Percentiles rank a stretch among this genome's conserved stretches.
These are phyloP conservation scores for Umbellularia californica DNA, from an alignment of 164 flowering plant genomes.

Conservation along the genomic window DNA sequence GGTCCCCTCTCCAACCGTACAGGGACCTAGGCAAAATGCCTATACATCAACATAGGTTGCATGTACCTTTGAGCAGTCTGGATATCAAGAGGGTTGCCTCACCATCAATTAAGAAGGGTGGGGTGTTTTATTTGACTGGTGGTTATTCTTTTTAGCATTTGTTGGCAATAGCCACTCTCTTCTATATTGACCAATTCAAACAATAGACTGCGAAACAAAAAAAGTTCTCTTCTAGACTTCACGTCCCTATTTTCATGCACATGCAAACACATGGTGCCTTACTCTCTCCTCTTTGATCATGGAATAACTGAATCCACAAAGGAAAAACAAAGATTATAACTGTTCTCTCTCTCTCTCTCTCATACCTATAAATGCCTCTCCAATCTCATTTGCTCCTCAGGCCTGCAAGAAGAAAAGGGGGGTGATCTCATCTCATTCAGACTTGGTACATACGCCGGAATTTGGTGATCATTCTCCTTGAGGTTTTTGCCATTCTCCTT, in stretches of 20 bases:
- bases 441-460: background rate
- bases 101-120: background rate
- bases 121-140: background rate
- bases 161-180: background rate
- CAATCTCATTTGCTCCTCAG: constrained; percentile 1
- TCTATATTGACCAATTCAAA: background rate
- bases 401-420: background rate
- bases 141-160: background rate
- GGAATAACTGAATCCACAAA: background rate
- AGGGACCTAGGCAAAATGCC: no score
- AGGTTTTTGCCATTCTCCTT: background rate
- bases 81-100: background rate
- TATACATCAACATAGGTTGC: background rate
- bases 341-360: background rate
- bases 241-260: background rate
- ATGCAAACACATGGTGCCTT: background rate
- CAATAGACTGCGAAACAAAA: background rate
- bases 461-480: constrained; percentile 3
- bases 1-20: no score
- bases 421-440: background rate
- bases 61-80: background rate
- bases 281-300: background rate
- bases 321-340: background rate
- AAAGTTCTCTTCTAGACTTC: background rate
- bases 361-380: background rate